These are phyloP conservation scores for Diplodia mutila DNA, from an alignment of 2,329 filamentous ascomycete species.

Conservation along the genomic window DNA sequence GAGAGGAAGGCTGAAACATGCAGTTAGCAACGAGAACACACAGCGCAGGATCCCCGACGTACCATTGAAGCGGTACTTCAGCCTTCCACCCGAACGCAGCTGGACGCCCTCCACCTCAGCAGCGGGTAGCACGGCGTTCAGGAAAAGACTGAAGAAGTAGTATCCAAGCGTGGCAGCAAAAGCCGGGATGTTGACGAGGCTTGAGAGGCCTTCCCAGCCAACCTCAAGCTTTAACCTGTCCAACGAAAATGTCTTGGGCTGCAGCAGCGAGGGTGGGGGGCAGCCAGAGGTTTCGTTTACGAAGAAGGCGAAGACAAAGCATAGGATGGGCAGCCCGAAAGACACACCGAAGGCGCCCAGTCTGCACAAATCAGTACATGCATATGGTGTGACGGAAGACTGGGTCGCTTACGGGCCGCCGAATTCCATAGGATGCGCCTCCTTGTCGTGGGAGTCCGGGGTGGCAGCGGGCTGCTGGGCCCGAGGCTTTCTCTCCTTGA, in stretches of 20 bases:
- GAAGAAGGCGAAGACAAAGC: conserved; percentile 78
- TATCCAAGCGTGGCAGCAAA: conserved; percentile 75
- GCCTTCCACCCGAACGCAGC: conserved; percentile 70
- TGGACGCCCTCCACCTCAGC: conserved; percentile 70
- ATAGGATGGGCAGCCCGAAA: conserved; percentile 76
- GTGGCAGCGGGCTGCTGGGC: neutral
- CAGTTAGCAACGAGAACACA: conserved; percentile 1
- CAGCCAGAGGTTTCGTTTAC: conserved; percentile 95
- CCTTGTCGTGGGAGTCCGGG: conserved; percentile 3
- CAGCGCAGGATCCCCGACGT: conserved; percentile 26
- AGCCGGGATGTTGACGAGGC: conserved; percentile 70
- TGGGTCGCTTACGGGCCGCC: conserved; percentile 24
- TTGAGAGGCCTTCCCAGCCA: conserved; percentile 78
- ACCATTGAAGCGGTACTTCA: conserved; percentile 77
- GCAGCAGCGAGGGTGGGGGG: conserved; percentile 78
- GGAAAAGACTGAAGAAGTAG: conserved; percentile 73
- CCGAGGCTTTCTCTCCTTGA: conserved; percentile 13
- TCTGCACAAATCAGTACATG: conserved; percentile 49
- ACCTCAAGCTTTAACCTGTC: conserved; percentile 76
- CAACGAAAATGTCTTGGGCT: conserved; percentile 71
- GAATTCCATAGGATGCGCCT: conserved; percentile 26
- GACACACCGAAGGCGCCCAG: conserved; percentile 77
- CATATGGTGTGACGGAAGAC: neutral
- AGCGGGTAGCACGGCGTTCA: conserved; percentile 79
- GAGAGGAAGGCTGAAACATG: conserved; percentile 68